Evolutionary conservation across 2,329 filamentous ascomycete species (phyloP).

Genomic region (Scleromitrula shiraiana): DNA sequence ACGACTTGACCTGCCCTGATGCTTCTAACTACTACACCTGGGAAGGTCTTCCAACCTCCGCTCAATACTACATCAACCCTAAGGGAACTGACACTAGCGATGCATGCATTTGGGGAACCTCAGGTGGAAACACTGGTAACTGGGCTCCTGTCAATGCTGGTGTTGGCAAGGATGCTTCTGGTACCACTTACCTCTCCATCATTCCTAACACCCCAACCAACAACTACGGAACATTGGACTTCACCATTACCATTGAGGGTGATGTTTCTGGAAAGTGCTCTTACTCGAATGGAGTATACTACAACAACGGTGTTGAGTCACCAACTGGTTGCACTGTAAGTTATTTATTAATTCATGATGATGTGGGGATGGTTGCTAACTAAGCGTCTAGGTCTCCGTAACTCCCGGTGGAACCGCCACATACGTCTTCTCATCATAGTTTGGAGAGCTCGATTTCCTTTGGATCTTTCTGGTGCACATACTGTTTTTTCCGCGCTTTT

Average conservation of each 20-base stretch:
- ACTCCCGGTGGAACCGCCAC: slow-evolving; percentile 14
- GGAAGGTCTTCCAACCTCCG: slow-evolving; percentile 67
- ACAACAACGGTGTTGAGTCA: slow-evolving; percentile 23
- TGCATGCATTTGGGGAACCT: slow-evolving; percentile 69
- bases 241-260: slow-evolving; percentile 69
- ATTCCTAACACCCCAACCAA: slow-evolving; percentile 79
- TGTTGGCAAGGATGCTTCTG: slow-evolving; percentile 57
- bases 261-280: slow-evolving; percentile 31
- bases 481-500: slow-evolving; percentile 16
- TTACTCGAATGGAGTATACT: slow-evolving; percentile 25
- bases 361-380: slow-evolving; percentile 13
- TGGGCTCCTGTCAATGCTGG: slow-evolving; percentile 83
- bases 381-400: slow-evolving; percentile 18
- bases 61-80: slow-evolving; percentile 96
- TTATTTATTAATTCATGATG: slow-evolving; percentile 7
- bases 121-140: slow-evolving; percentile 60
- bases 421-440: slow-evolving; percentile 22
- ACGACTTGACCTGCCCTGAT: slow-evolving; percentile 67
- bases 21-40: slow-evolving; percentile 66
- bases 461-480: slow-evolving; percentile 17
- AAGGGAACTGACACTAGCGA: slow-evolving; percentile 57
- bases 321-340: slow-evolving; percentile 31
- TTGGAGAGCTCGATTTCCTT: slow-evolving; percentile 13
- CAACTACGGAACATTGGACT: slow-evolving; percentile 56
- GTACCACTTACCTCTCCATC: slow-evolving; percentile 71